Conservation (phyloP, 345 rosid species). For the Moringa oleifera region DNA sequence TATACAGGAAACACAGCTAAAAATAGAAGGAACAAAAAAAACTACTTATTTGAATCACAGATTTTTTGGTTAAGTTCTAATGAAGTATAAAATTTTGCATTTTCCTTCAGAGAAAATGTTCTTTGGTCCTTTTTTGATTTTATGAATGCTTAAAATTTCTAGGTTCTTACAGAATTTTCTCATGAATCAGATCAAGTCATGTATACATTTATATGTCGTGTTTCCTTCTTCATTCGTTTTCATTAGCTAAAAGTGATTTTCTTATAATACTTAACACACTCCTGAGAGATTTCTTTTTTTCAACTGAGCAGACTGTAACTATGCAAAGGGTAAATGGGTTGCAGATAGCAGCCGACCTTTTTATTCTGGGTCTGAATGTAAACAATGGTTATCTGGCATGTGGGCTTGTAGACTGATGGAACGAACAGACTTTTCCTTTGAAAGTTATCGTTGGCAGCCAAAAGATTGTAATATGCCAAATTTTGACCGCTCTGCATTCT, state of each 20-base stretch:
- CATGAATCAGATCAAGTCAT: neutral
- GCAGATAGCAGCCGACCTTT: constrained; percentile 44
- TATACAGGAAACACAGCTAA: too few species aligned
- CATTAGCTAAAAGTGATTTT: neutral
- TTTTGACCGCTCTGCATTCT: constrained; percentile 56
- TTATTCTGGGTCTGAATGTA: constrained; percentile 59
- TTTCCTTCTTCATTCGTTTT: neutral
- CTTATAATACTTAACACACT: too few species aligned
- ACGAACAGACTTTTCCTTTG: constrained; percentile 67
- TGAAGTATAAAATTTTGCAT: neutral
- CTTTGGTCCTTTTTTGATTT: neutral
- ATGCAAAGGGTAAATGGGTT: constrained; percentile 68
- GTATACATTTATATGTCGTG: neutral
- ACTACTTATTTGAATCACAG: too few species aligned
- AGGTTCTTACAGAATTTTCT: neutral
- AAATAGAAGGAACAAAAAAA: too few species aligned
- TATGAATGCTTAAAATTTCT: neutral
- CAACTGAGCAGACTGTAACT: constrained; percentile 56
- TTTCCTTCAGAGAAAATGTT: neutral
- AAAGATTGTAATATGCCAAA: constrained; percentile 57
- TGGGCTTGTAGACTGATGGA: constrained; percentile 68
- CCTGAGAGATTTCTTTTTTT: neutral
- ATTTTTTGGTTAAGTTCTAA: neutral
- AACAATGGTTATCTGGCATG: constrained; percentile 66
- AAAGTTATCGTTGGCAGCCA: constrained; percentile 76